Percentiles rank a stretch among this genome's conserved stretches.
These are phyloP conservation scores for Ambrosia trifida DNA, from an alignment of 129 eudicot species.

Conservation along the genomic window DNA sequence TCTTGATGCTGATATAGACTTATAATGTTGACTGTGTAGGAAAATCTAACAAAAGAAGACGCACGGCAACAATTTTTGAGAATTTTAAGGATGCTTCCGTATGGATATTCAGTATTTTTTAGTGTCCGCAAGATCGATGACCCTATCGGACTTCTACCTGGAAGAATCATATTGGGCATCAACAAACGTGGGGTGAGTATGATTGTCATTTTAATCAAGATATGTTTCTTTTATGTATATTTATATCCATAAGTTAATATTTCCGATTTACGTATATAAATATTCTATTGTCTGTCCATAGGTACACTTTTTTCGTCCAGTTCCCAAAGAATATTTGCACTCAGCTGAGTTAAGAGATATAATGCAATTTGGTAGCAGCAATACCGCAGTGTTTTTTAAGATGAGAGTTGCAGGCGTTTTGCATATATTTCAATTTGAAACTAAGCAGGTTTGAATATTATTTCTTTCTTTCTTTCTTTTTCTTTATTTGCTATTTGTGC, in stretches of 20 bases:
- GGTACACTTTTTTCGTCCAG: conserved; percentile 99
- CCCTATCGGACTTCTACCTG: conserved; percentile 96
- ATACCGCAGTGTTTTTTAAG: conserved; percentile 95
- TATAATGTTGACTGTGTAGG: conserved; percentile 47
- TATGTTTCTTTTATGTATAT: conserved; percentile 7
- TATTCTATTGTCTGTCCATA: conserved; percentile 27
- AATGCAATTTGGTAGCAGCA: conserved; percentile 99
- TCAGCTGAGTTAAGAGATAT: conserved; percentile 98
- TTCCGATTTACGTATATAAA: background rate
- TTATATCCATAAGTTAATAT: background rate
- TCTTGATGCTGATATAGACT: conserved; percentile 10
- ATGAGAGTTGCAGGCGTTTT: conserved; percentile 99
- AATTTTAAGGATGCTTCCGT: conserved; percentile 82
- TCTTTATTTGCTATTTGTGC: background rate
- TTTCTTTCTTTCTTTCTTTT: background rate
- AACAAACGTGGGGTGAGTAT: conserved; percentile 94
- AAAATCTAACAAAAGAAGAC: conserved; percentile 89
- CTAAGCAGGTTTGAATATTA: conserved; percentile 70
- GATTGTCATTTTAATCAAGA: background rate
- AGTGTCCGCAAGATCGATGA: conserved; percentile 98
- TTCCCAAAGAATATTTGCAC: conserved; percentile 94
- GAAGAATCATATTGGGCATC: conserved; percentile 84
- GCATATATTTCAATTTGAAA: conserved; percentile 97
- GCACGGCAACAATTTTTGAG: conserved; percentile 90
- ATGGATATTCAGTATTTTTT: conserved; percentile 94